Percentiles rank a stretch among this genome's conserved stretches.
phyloP scores from a whole-genome alignment of 2,329 filamentous ascomycete species.

The Hymenoscyphus occultus region DNA sequence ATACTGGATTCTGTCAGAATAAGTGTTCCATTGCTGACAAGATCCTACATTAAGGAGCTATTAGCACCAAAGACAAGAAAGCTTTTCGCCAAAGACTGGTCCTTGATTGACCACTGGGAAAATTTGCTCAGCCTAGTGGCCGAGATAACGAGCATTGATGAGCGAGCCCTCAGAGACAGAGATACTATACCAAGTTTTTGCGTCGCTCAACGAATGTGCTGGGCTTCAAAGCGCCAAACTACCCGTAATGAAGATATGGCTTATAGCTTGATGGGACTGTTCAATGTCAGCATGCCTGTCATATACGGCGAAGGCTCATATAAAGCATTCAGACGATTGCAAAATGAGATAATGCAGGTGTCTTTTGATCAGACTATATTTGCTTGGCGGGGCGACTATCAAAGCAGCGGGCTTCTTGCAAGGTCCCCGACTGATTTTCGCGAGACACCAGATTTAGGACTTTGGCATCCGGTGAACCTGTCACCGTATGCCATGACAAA shows the following conservation, averaged over 20 bases:
- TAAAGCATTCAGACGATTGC: not conserved
- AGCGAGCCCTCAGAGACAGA: slow-evolving; percentile 1
- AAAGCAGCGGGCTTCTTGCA: not conserved
- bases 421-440: not conserved
- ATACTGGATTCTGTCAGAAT: not conserved
- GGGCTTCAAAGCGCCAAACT: not conserved
- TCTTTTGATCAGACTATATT: not conserved
- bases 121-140: not conserved
- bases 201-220: not conserved
- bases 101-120: not conserved
- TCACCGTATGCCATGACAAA: not conserved
- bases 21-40: not conserved
- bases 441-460: not conserved
- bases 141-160: not conserved
- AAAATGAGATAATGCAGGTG: not conserved
- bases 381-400: not conserved
- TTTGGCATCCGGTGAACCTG: not conserved
- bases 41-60: not conserved
- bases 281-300: not conserved
- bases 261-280: not conserved
- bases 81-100: not conserved
- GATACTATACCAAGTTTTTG: not conserved
- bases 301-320: not conserved
- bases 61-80: not conserved
- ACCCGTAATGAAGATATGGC: not conserved